Evolutionary conservation across 768 basidiomycete species (phyloP), one percentile per base, ranked within the genome.

Genomic region (Filobasidium floriforme): DNA sequence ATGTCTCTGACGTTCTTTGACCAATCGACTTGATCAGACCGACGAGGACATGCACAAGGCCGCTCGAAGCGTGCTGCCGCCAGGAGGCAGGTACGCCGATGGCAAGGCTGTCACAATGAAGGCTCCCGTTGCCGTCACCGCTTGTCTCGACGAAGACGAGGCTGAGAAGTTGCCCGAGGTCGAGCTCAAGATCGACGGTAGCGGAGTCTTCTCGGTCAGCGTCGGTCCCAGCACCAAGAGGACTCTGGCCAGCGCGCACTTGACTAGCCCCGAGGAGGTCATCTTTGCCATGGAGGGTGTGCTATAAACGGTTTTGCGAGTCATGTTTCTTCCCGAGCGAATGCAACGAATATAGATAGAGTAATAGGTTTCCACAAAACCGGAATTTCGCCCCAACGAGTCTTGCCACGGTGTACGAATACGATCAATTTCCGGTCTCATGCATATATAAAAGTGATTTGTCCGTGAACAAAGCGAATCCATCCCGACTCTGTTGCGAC

Each of bases 11-110:
- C n/a, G n/a, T 49, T 49, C 18, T 18, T 46, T 15, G 43, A 60
- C 60, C 64, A 40, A 63, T 49, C 55, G 18, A 57, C 26, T 46
- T 37, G 14, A 22, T 5, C 71, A 89, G 89, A 93, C 93, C 59
- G 92, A 97, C 81, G 94, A 99, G 81, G 94, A 99, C 81, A 99
- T 99, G 94, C 97, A 97, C 88, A 88, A 92, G 70, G 84, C 90
- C 0, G 82, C 94, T 0, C 83, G 85, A 70, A 66, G 75, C 26
- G 81, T 87, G 69, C 88, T 89, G 80, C 77, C 81, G 43, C 73
- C 75, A 19, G 76, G 76, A 14, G 77, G 77, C 11, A 44, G 64
- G 26, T 18, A 65, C 54, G 66, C 77, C 40, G 69, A 70, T 28
- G 75, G 72, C 26, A 74, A 76, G 73, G 32, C 81, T 70, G 57